A percentile compares a stretch with the other conserved stretches of the same genome.
These are phyloP conservation scores for Ceratocystis diversiconidia DNA, from an alignment of 2,329 filamentous ascomycete genomes.

Conservation along the genomic window DNA sequence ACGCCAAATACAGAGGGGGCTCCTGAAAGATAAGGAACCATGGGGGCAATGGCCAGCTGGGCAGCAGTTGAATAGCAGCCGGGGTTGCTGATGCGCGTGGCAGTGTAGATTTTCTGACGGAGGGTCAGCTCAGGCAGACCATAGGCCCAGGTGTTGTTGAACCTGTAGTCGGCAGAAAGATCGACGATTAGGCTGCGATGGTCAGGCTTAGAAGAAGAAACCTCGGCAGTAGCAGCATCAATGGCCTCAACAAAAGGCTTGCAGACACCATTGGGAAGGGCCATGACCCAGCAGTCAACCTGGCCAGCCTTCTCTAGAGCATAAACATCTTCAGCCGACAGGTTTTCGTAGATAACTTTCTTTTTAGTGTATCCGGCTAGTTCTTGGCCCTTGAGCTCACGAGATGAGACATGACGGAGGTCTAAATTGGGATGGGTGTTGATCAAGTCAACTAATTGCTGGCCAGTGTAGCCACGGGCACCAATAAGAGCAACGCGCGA, in stretches of 20 bases:
- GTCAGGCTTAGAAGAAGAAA: conserved; percentile 21
- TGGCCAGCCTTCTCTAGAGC: conserved; percentile 71
- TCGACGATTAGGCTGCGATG: conserved; percentile 71
- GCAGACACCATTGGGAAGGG: conserved; percentile 87
- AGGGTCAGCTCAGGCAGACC: conserved; percentile 75
- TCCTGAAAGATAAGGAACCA: conserved; percentile 62
- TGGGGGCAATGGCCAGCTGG: conserved; percentile 73
- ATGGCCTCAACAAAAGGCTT: conserved; percentile 87
- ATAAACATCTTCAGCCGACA: conserved; percentile 72
- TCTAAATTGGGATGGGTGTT: conserved; percentile 84
- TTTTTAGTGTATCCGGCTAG: conserved; percentile 83
- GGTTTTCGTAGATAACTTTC: conserved; percentile 82
- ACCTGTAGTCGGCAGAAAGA: conserved; percentile 92
- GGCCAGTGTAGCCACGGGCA: conserved; percentile 85
- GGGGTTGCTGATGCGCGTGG: conserved; percentile 77
- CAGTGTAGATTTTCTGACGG: conserved; percentile 59
- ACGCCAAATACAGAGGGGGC: conserved; percentile 79
- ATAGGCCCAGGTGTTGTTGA: conserved; percentile 75
- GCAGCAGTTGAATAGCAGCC: conserved; percentile 92
- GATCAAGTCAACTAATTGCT: conserved; percentile 74
- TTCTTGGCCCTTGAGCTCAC: conserved; percentile 76
- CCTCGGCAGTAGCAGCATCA: conserved; percentile 23
- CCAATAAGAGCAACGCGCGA: conserved; percentile 78
- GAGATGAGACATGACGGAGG: conserved; percentile 79
- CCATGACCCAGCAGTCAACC: conserved; percentile 96